These are phyloP conservation scores for Pseudofabraea citricarpa DNA, from an alignment of 2,329 filamentous ascomycete species.

Conservation along the genomic window DNA sequence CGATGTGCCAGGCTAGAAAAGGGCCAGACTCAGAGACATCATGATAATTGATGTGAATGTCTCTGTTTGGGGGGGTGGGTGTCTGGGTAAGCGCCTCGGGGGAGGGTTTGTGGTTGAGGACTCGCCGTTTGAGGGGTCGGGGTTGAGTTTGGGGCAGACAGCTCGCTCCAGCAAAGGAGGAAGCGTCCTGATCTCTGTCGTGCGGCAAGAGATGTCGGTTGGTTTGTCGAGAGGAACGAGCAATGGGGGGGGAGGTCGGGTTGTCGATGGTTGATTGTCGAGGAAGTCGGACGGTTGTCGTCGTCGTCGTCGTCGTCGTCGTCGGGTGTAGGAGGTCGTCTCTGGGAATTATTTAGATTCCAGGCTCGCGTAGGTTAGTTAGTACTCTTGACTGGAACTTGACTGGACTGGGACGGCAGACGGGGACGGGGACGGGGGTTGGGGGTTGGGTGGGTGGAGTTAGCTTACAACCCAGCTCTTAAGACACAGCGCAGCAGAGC, in stretches of 20 bases:
- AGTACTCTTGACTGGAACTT: background rate
- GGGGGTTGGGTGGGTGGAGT: too few species aligned
- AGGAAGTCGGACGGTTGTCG: background rate
- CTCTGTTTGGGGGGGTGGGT: background rate
- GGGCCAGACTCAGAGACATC: conserved; percentile 6
- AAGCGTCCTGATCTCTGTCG: background rate
- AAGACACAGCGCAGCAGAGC: too few species aligned
- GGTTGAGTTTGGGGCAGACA: background rate
- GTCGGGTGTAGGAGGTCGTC: too few species aligned
- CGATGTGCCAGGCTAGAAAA: conserved; percentile 3
- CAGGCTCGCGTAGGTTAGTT: background rate
- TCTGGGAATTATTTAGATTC: background rate
- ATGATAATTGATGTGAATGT: conserved; percentile 5
- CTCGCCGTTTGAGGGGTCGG: background rate
- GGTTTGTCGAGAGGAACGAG: background rate
- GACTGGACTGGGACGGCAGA: background rate
- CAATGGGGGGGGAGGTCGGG: background rate
- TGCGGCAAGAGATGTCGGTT: background rate
- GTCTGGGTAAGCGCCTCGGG: conserved; percentile 1
- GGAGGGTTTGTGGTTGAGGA: background rate
- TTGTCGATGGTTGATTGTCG: background rate
- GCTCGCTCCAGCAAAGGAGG: conserved; percentile 2
- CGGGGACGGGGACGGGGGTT: background rate
- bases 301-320: background rate
- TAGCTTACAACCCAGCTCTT: too few species aligned